Evolutionary conservation across 2,329 filamentous ascomycete genomes (phyloP).

Genomic region (Grosmannia huntii): DNA sequence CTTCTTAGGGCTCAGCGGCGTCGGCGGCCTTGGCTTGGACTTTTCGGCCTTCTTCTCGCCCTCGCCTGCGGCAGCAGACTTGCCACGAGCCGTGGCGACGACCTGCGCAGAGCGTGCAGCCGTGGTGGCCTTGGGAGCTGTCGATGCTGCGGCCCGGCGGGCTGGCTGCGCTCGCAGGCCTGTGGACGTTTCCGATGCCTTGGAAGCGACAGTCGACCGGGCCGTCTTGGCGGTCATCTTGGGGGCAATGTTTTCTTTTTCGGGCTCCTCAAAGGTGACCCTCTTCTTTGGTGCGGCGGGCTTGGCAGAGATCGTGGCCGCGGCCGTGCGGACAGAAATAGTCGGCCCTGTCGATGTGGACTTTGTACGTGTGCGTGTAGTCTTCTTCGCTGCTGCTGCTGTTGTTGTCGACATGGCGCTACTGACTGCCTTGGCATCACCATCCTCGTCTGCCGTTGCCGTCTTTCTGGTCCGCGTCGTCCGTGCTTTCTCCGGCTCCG

Average conservation of each 20-base stretch:
- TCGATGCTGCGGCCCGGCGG: conserved; percentile 11
- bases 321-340: conserved; percentile 23
- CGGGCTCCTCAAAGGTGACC: conserved; percentile 50
- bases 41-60: conserved; percentile 15
- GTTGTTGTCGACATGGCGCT: too few species aligned
- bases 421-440: not conserved
- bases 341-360: conserved; percentile 23
- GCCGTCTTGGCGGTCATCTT: conserved; percentile 17
- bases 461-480: conserved; percentile 19
- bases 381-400: too few species aligned
- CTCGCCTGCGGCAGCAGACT: too few species aligned
- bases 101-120: conserved; percentile 13
- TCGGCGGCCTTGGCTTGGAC: conserved; percentile 16
- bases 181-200: conserved; percentile 5
- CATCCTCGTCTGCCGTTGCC: not conserved
- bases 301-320: conserved; percentile 23
- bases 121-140: conserved; percentile 9
- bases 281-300: conserved; percentile 39
- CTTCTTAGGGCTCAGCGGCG: conserved; percentile 53
- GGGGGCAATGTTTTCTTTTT: conserved; percentile 50
- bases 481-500: conserved; percentile 9
- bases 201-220: conserved; percentile 10
- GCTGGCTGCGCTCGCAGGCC: conserved; percentile 21
- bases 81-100: not conserved
- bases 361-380: not conserved